A percentile compares a stretch with the other conserved stretches of the same genome.
Conservation (phyloP, 257 asterid genomes). For the Jaltomata sinuosa region DNA sequence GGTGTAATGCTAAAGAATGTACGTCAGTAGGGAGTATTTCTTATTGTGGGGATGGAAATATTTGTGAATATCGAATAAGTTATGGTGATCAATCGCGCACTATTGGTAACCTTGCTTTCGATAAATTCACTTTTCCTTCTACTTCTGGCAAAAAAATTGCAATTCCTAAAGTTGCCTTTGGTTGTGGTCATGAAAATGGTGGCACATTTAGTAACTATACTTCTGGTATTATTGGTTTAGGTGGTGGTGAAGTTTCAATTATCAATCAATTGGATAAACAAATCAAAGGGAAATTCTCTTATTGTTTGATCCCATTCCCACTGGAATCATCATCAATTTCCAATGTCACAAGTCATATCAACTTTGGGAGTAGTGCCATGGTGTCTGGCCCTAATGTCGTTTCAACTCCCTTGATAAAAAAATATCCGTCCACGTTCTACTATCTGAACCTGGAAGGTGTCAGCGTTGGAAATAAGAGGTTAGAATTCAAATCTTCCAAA, state of each 20-base stretch:
- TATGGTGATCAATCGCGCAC: constrained; percentile 9
- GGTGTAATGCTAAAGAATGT: constrained; percentile 4
- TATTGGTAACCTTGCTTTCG: neutral
- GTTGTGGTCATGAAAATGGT: constrained; percentile 10
- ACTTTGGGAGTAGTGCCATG: constrained; percentile 7
- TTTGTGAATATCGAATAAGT: constrained; percentile 6
- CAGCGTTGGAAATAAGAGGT: constrained; percentile 3
- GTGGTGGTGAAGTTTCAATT: constrained; percentile 2
- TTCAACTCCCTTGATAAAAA: neutral
- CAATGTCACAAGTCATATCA: neutral
- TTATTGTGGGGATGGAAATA: neutral
- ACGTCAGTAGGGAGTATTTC: neutral
- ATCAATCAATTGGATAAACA: neutral
- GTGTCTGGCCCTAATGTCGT: constrained; percentile 6
- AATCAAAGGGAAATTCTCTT: constrained; percentile 7
- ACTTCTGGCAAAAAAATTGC: neutral
- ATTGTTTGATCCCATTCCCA: constrained; percentile 1
- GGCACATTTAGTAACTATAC: neutral
- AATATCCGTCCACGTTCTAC: neutral
- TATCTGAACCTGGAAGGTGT: neutral
- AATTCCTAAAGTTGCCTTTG: neutral
- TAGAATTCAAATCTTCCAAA: neutral
- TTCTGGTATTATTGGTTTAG: constrained; percentile 10
- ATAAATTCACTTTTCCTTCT: neutral
- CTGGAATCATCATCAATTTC: neutral